phyloP scores from a whole-genome alignment of 2,329 filamentous ascomycete species.

The Arachnopeziza araneosa region DNA sequence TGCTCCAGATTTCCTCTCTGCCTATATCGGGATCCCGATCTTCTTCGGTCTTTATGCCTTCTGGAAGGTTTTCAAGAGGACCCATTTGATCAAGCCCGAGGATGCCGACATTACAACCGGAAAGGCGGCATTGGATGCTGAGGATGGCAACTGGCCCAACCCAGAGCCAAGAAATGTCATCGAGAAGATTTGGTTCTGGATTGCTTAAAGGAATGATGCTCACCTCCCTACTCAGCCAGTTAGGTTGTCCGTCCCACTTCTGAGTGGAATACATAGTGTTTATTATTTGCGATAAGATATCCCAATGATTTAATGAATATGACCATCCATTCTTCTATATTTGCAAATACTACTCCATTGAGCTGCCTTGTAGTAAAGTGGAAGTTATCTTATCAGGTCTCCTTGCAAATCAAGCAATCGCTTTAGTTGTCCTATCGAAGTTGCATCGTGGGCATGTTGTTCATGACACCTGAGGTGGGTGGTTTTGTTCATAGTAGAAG shows the following conservation, averaged over 20 bases:
- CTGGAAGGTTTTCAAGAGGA: slow-evolving; percentile 67
- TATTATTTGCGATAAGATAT: not conserved
- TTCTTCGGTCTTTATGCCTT: slow-evolving; percentile 64
- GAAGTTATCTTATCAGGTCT: too few species aligned
- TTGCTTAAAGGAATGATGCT: slow-evolving; percentile 31
- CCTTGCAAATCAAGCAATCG: too few species aligned
- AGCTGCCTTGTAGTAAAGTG: not conserved
- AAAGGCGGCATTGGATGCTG: slow-evolving; percentile 40
- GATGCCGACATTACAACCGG: slow-evolving; percentile 41
- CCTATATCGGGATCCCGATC: slow-evolving; percentile 66
- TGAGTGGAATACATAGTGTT: not conserved
- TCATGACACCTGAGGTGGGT: too few species aligned
- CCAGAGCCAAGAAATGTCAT: slow-evolving; percentile 36
- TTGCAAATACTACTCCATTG: not conserved
- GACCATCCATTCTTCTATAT: not conserved
- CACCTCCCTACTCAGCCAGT: not conserved
- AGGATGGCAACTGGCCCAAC: slow-evolving; percentile 37
- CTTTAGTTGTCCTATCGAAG: too few species aligned
- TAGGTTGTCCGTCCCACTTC: not conserved
- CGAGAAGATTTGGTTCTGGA: slow-evolving; percentile 42
- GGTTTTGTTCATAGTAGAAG: too few species aligned
- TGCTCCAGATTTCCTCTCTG: slow-evolving; percentile 64
- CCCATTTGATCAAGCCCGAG: slow-evolving; percentile 36
- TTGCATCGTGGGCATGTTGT: too few species aligned
- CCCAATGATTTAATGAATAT: not conserved